phyloP scores from a whole-genome alignment of 78 protist genomes.

The Dictyostelium purpureum region DNA sequence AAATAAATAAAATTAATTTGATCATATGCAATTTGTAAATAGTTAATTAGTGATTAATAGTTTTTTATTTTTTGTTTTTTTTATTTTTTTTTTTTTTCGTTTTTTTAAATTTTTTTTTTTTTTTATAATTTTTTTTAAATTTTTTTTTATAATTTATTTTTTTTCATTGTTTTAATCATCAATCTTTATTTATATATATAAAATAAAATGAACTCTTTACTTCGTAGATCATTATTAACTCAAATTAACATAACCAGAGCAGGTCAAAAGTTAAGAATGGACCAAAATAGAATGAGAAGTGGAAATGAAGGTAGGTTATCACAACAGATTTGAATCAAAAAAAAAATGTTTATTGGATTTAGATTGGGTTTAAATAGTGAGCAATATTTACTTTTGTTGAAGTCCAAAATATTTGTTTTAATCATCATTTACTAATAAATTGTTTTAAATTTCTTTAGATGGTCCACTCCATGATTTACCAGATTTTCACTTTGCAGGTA shows the following conservation, averaged over 20 bases:
- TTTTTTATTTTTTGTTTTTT: not conserved
- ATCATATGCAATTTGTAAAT: too few species aligned
- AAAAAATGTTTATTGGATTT: too few species aligned
- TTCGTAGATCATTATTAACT: constrained; percentile 14
- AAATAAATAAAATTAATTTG: not conserved
- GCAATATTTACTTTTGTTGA: too few species aligned
- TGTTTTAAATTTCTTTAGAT: not conserved
- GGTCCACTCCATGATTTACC: constrained; percentile 74
- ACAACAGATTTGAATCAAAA: too few species aligned
- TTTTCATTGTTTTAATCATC: not conserved
- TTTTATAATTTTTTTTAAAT: not conserved
- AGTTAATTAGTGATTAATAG: too few species aligned
- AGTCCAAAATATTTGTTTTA: too few species aligned
- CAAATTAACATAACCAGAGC: constrained; percentile 44
- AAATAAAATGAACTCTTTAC: not conserved
- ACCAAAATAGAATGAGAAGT: constrained; percentile 26
- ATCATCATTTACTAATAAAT: not conserved
- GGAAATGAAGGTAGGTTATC: constrained; percentile 50
- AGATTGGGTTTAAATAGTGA: too few species aligned
- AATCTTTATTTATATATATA: not conserved
- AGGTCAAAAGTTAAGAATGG: constrained; percentile 35
- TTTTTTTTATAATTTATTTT: too few species aligned
- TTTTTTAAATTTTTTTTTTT: not conserved
- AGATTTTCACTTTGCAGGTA: constrained; percentile 77
- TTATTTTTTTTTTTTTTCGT: not conserved